Percentiles rank a stretch among this genome's conserved stretches.
Conservation (phyloP, 371 early-diverging fungal species). For the Lichtheimia ornata region DNA sequence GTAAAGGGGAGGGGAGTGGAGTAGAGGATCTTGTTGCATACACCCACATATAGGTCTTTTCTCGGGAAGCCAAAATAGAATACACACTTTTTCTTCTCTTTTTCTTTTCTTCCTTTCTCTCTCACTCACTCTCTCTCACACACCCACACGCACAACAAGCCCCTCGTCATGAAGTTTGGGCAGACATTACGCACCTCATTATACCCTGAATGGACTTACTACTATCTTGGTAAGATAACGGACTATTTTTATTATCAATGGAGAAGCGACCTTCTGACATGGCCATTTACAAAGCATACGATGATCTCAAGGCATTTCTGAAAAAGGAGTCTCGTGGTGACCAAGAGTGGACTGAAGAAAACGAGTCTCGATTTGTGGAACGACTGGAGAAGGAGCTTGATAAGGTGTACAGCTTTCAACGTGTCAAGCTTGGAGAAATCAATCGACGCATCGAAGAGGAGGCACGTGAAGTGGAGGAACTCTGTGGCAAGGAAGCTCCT, state of each 20-base stretch:
- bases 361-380: slow-evolving; percentile 88
- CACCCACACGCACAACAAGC: too few species aligned
- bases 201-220: slow-evolving; percentile 79
- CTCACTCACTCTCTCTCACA: too few species aligned
- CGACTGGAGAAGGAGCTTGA: slow-evolving; percentile 88
- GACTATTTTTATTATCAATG: neutral
- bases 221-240: slow-evolving; percentile 40
- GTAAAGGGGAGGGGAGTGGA: too few species aligned
- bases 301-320: slow-evolving; percentile 79
- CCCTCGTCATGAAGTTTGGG: slow-evolving; percentile 84
- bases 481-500: slow-evolving; percentile 68
- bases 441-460: slow-evolving; percentile 79
- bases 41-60: too few species aligned
- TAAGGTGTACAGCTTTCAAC: slow-evolving; percentile 90
- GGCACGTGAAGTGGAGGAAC: slow-evolving; percentile 56
- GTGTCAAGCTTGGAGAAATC: slow-evolving; percentile 89
- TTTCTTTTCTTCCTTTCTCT: too few species aligned
- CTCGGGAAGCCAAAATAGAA: too few species aligned
- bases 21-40: too few species aligned
- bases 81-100: too few species aligned
- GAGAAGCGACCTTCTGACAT: neutral
- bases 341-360: slow-evolving; percentile 65
- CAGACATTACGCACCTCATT: slow-evolving; percentile 75
- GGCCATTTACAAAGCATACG: slow-evolving; percentile 54
- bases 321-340: slow-evolving; percentile 53